phyloP scores from a whole-genome alignment of 805 yeast species.

The Monosporozyma siamensis region DNA sequence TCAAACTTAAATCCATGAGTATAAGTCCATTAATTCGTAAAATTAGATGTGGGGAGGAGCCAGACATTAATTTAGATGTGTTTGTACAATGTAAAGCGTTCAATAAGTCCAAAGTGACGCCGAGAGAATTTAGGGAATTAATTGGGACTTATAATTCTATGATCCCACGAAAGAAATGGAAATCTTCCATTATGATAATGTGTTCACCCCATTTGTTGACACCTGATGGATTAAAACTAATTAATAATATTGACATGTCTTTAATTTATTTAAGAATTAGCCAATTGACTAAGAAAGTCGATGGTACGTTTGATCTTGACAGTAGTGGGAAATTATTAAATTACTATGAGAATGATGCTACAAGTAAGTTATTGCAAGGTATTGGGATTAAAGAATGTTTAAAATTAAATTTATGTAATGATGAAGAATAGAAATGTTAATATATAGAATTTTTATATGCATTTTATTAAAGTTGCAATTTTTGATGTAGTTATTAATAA shows the following conservation, averaged over 20 bases:
- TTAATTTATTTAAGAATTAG: constrained; percentile 24
- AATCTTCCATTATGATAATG: constrained; percentile 21
- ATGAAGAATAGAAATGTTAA: neutral
- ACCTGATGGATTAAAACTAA: constrained; percentile 21
- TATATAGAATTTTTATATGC: no score
- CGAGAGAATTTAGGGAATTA: constrained; percentile 26
- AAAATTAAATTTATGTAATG: constrained; percentile 12
- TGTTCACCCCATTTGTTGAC: constrained; percentile 29
- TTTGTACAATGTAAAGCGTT: constrained; percentile 30
- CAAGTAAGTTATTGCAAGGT: constrained; percentile 20
- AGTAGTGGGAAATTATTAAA: constrained; percentile 23
- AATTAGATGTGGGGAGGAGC: constrained; percentile 5
- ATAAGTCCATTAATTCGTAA: constrained; percentile 18
- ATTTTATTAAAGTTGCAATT: no score
- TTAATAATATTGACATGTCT: constrained; percentile 24
- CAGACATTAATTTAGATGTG: constrained; percentile 11
- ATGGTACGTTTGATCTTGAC: constrained; percentile 16
- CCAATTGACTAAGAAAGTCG: constrained; percentile 12
- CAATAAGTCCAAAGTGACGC: constrained; percentile 20
- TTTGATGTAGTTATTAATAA: neutral
- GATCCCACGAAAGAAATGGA: constrained; percentile 12
- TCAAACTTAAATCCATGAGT: constrained; percentile 11
- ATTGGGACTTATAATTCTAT: constrained; percentile 24
- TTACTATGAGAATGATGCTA: constrained; percentile 27
- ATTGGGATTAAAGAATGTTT: constrained; percentile 26